A percentile compares a stretch with the other conserved stretches of the same genome.
These are phyloP conservation scores for Coemansia aciculifera DNA, from an alignment of 192 early-diverging fungal genomes.

Conservation along the genomic window DNA sequence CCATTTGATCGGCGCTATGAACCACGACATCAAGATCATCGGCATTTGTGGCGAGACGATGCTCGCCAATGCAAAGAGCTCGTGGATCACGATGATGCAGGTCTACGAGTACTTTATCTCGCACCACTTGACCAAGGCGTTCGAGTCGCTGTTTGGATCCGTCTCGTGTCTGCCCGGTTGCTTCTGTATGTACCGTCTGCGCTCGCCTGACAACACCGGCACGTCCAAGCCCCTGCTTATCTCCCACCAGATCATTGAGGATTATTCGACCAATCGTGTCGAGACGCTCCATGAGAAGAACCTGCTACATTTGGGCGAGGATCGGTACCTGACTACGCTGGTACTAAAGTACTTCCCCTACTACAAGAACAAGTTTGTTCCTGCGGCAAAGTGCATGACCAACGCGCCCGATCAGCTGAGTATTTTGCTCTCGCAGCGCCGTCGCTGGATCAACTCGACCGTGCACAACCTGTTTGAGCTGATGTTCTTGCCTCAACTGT, in stretches of 20 bases:
- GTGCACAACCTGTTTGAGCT: constrained; percentile 98
- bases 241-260: constrained; percentile 83
- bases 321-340: constrained; percentile 94
- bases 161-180: constrained; percentile 98
- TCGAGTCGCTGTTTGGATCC: constrained; percentile 95
- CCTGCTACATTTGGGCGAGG: constrained; percentile 96
- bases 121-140: constrained; percentile 95
- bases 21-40: constrained; percentile 87
- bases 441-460: constrained; percentile 99
- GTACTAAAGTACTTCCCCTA: constrained; percentile 98
- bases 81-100: constrained; percentile 98
- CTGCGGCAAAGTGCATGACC: constrained; percentile 91
- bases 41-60: constrained; percentile 96
- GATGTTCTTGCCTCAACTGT: constrained; percentile 85
- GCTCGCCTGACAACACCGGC: constrained; percentile 69
- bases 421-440: constrained; percentile 94
- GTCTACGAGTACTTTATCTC: constrained; percentile 99
- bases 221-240: constrained; percentile 87
- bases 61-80: constrained; percentile 88
- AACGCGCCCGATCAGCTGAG: constrained; percentile 92
- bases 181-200: constrained; percentile 99
- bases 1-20: constrained; percentile 87
- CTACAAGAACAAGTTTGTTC: constrained; percentile 90
- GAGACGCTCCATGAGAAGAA: constrained; percentile 99
- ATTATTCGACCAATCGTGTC: constrained; percentile 92